Base-by-base conservation (phyloP, 148 eudicot species). In the Chenopodium album region DNA sequence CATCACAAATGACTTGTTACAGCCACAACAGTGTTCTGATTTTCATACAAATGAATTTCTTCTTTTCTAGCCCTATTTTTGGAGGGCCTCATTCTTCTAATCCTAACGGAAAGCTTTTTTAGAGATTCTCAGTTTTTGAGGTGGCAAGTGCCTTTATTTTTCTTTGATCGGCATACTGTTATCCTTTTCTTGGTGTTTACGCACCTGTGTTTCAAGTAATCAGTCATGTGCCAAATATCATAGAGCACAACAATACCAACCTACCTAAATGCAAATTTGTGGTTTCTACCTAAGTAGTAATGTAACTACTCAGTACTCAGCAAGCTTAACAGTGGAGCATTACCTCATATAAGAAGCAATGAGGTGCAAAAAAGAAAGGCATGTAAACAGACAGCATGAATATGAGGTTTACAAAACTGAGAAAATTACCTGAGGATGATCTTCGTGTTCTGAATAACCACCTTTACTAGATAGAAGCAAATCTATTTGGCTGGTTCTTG, bases 401-500 rank as follows among this genome's bases (percentile, higher is more conserved):
- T 19, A 56, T 26, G 37, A 17, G 20, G 56, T 16, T 62, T 7
- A 63, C 31, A 22, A 59, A 41, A 56, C 77, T 66, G 77, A 75
- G 5, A n/a, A 23, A 72, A 67, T 73, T 90, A 97, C 99, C 99
- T 91, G 99, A 8, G 97, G 94, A 86, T 90, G 82, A 90, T 97
- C 99, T 79, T 91, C 97, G 76, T 90, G 94, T 83, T 97, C 99
- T 60, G 94, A 88, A 84, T 85, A 89, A 80, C 94, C 88, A 86
- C 97, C 92, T 87, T 97, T 97, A 63, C 94, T 89, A 62, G 97
- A 87, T 82, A 97, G 81, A 73, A 97, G 90, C 89, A 92, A 85
- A 86, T 97, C 99, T 79, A 94, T 90, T 81, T 86, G 97, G 86
- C 91, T 92, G 82, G 91, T 88, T 84, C 90, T 85, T 47, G 99